Base-by-base conservation (phyloP, 805 yeast species). In the Ogataea paraovalis region DNA sequence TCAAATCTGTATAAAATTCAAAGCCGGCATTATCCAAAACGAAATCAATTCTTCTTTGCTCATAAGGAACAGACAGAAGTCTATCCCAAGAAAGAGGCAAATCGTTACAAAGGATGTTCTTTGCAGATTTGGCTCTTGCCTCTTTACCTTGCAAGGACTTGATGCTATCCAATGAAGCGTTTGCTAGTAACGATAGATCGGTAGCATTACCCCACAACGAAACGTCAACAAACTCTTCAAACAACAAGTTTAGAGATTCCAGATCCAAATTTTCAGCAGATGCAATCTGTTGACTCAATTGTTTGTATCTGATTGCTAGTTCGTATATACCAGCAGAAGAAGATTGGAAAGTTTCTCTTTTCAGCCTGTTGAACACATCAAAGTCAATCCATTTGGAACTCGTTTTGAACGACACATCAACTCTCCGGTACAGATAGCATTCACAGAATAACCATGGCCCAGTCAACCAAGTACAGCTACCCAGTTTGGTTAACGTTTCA, bases 141-240 rank as follows among this genome's bases (percentile, higher is more conserved):
- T 85, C 89, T 12, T 85, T 87, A 39, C 97, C 97, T 71, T 94
- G 99, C 36, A 89, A 80, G 5, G 92, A 82, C 66, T 88, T 86
- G 59, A 94, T 85, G 55, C 94, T 97, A 41, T 91, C 97, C 25
- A 89, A 64, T 7, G 90, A 81, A n/a, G 92, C 89, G 49, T 87
- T 90, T 3, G 95, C 91, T 52, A 94, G 73, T 45, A 95, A 71
- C 0, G 97, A 89, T 60, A 94, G 75, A 66, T 94, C 99, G 3
- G 97, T 88, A 18, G 98, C 97, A 66, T 94, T 94, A 23, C 99
- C 99, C 99, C 99, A 94, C 45, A 94, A 69, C 0, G 97, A 87
- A 46, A 92, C 79, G 62, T 90, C 96, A 39, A 87, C 68, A 52
- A 91, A 86, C 64, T 94, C 99, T 51, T 74, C 78, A 72, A 90